These are phyloP conservation scores for Tulasnella sp. DNA, from an alignment of 768 basidiomycete genomes.

Conservation along the genomic window DNA sequence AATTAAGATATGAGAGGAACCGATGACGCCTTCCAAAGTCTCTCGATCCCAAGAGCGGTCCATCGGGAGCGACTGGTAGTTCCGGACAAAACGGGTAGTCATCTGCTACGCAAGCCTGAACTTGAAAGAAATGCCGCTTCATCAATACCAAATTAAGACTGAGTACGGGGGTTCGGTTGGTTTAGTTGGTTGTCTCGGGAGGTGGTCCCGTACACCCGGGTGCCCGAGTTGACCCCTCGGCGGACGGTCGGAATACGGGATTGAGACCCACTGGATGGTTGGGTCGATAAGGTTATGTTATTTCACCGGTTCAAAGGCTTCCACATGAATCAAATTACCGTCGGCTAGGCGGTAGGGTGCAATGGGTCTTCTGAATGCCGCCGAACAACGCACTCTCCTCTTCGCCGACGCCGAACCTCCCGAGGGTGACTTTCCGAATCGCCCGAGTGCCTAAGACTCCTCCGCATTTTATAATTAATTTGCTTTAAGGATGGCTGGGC, in stretches of 20 bases:
- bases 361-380: no score
- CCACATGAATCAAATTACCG: no score
- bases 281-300: background rate
- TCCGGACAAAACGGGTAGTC: background rate
- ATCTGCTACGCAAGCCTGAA: background rate
- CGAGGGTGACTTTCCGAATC: background rate
- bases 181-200: background rate
- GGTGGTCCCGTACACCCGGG: background rate
- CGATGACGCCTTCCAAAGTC: background rate
- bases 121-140: background rate
- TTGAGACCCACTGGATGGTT: background rate
- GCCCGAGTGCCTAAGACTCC: no score
- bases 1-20: background rate
- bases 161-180: background rate
- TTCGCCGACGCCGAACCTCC: background rate
- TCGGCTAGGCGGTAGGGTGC: no score
- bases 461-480: no score
- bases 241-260: conserved; percentile 11
- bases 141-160: background rate
- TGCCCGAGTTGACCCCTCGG: background rate
- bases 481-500: no score
- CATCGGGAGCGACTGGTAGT: background rate
- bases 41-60: background rate
- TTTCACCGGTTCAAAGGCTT: no score
- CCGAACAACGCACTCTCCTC: background rate